These are phyloP conservation scores for Podospora tetraspora DNA, from an alignment of 495 filamentous ascomycete genomes.

Conservation along the genomic window DNA sequence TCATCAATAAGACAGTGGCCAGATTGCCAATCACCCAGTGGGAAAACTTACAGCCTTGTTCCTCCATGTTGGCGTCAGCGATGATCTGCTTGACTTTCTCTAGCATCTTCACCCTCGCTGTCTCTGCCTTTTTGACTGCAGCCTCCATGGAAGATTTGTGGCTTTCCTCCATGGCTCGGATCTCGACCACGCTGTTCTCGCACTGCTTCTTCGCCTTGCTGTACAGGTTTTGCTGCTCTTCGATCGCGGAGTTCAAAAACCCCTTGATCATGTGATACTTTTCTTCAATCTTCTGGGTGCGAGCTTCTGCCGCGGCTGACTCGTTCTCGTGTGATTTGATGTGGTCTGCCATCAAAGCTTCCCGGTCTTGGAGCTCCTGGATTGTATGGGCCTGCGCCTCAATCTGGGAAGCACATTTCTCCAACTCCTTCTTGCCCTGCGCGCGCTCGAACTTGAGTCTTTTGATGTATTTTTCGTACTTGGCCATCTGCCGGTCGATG, in stretches of 20 bases:
- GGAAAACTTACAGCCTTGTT: conserved; percentile 25
- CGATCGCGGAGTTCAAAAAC: conserved; percentile 33
- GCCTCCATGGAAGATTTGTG: conserved; percentile 22
- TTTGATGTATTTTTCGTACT: conserved; percentile 23
- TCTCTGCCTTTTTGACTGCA: conserved; percentile 27
- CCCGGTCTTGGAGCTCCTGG: conserved; percentile 16
- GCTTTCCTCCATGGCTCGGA: conserved; percentile 18
- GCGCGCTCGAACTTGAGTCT: conserved; percentile 14
- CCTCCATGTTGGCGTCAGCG: conserved; percentile 24
- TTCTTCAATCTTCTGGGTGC: conserved; percentile 23
- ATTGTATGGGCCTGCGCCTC: conserved; percentile 22
- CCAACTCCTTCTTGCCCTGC: not conserved
- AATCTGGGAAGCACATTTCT: not conserved
- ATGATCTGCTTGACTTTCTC: conserved; percentile 28
- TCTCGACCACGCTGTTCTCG: conserved; percentile 21
- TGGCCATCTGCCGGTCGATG: conserved; percentile 16
- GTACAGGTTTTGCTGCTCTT: conserved; percentile 39
- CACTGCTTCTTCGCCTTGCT: conserved; percentile 26
- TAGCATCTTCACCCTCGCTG: conserved; percentile 28
- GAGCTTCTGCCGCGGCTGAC: conserved; percentile 17
- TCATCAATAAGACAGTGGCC: not conserved
- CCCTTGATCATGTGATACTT: conserved; percentile 28
- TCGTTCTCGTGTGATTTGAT: conserved; percentile 21
- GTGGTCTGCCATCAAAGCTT: conserved; percentile 21
- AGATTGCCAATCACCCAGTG: too few relatives aligned